Conservation (phyloP, 371 early-diverging fungal genomes). For the Mortierella sp. region DNA sequence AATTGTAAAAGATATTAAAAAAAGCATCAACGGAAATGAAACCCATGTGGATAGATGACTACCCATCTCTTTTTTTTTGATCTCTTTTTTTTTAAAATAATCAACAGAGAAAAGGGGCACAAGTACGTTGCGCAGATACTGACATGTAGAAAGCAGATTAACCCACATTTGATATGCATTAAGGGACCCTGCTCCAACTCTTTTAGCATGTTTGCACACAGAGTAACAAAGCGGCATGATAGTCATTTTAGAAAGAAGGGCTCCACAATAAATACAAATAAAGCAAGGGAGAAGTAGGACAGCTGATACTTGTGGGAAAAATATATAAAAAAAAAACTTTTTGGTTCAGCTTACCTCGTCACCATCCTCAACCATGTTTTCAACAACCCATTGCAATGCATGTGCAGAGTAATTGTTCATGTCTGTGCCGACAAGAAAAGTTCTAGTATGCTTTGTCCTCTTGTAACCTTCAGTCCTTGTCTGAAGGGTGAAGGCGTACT, state of each 20-base stretch:
- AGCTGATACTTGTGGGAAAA: neutral
- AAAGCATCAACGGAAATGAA: neutral
- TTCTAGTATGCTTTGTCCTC: constrained; percentile 63
- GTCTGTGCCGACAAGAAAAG: constrained; percentile 73
- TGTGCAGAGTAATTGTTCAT: constrained; percentile 70
- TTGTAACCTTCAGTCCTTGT: constrained; percentile 65
- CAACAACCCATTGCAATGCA: constrained; percentile 69
- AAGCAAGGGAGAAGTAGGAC: neutral
- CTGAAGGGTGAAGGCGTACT: constrained; percentile 71
- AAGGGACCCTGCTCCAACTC: too few relatives aligned
- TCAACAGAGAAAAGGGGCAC: constrained; percentile 7
- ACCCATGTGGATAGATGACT: neutral
- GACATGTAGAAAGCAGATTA: too few relatives aligned
- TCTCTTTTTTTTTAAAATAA: neutral
- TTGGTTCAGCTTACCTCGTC: constrained; percentile 61
- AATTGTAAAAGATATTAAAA: neutral
- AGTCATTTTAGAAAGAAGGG: neutral
- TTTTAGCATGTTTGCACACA: neutral
- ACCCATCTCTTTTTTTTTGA: constrained; percentile 2
- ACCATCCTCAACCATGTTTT: constrained; percentile 72
- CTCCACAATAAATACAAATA: constrained; percentile 9
- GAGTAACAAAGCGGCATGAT: too few relatives aligned
- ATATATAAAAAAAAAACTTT: neutral
- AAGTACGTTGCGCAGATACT: neutral
- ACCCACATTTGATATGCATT: too few relatives aligned